Conservation (phyloP, 129 eudicot species). For the Dittrichia graveolens region DNA sequence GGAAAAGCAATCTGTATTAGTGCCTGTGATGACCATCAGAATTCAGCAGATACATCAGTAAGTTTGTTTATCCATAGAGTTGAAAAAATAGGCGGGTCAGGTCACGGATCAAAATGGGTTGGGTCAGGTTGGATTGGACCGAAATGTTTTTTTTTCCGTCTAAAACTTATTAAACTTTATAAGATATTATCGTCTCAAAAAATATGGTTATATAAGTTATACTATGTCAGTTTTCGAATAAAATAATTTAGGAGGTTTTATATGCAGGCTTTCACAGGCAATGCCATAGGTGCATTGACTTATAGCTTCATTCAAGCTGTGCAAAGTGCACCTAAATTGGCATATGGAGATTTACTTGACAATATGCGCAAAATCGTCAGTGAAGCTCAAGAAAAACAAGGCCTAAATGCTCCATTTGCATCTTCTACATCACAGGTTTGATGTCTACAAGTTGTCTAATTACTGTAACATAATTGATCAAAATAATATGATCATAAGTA, state of each 20-base stretch:
- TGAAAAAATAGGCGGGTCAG: too few relatives aligned
- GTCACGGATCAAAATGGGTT: too few relatives aligned
- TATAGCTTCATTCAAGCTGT: constrained; percentile 63
- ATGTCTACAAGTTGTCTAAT: not conserved
- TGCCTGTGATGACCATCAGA: constrained; percentile 71
- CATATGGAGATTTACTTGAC: constrained; percentile 59
- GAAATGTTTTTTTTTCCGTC: too few relatives aligned
- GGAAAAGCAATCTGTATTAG: constrained; percentile 70
- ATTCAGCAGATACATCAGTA: constrained; percentile 60
- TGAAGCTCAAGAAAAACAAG: constrained; percentile 44
- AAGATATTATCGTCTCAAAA: too few relatives aligned
- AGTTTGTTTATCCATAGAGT: too few relatives aligned
- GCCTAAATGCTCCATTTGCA: constrained; percentile 39
- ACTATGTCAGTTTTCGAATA: not conserved
- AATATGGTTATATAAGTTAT: too few relatives aligned
- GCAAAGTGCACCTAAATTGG: constrained; percentile 41
- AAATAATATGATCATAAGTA: not conserved
- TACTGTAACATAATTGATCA: not conserved
- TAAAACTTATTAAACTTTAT: too few relatives aligned
- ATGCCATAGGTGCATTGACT: constrained; percentile 67
- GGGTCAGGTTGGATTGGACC: too few relatives aligned
- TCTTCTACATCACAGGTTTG: constrained; percentile 49
- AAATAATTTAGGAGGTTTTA: not conserved
- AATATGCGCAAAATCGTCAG: constrained; percentile 46
- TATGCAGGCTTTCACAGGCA: constrained; percentile 61